phyloP scores from a whole-genome alignment of 163 green algal genomes.

The Scenedesmus sp. region DNA sequence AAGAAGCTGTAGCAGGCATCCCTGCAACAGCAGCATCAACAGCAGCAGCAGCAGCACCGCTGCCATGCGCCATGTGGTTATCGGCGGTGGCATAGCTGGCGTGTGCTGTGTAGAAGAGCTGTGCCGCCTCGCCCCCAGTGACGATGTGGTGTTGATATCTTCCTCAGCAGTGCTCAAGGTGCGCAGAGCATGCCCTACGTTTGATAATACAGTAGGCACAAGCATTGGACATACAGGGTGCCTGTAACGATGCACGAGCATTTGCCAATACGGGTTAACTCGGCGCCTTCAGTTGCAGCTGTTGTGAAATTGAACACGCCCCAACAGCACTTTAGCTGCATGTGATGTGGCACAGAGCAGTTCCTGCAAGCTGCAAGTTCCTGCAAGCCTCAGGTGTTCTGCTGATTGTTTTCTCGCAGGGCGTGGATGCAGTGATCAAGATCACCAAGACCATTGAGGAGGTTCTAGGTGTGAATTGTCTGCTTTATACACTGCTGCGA shows the following conservation, averaged over 20 bases:
- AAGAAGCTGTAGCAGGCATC: neutral
- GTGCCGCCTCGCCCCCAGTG: conserved; percentile 11
- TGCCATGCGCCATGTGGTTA: conserved; percentile 54
- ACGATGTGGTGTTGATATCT: conserved; percentile 39
- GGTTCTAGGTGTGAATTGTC: conserved; percentile 54
- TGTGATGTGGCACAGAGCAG: neutral
- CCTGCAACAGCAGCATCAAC: neutral
- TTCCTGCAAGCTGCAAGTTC: neutral
- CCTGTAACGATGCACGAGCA: neutral
- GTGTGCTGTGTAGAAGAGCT: conserved; percentile 65
- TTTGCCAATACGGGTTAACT: neutral
- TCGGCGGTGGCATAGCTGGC: conserved; percentile 67
- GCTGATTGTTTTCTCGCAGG: conserved; percentile 56
- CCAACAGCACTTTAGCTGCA: neutral
- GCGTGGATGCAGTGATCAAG: conserved; percentile 64
- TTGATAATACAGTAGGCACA: neutral
- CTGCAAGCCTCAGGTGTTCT: neutral
- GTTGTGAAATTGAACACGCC: neutral
- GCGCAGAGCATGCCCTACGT: neutral
- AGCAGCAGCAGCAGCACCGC: neutral
- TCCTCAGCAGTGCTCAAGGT: conserved; percentile 56
- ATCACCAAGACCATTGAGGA: conserved; percentile 76
- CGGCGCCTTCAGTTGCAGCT: neutral
- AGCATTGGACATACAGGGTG: neutral
- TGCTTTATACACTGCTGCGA: no score